Percentiles rank a stretch among this genome's conserved stretches.
phyloP scores from a whole-genome alignment of 2,329 filamentous ascomycete genomes.

The Exophiala mesophila region DNA sequence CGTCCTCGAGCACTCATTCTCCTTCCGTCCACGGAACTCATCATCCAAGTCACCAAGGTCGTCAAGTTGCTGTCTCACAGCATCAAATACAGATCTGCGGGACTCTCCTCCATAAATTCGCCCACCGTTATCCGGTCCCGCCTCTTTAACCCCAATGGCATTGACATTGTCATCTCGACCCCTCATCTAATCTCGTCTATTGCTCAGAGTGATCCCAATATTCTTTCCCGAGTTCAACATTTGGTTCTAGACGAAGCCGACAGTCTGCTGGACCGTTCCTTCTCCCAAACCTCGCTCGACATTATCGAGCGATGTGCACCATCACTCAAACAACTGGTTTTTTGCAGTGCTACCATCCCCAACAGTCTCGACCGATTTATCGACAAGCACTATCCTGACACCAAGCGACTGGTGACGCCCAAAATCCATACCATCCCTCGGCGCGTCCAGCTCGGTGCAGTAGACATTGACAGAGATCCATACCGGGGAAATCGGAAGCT shows the following conservation, averaged over 20 bases:
- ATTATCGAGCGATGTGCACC: slow-evolving; percentile 79
- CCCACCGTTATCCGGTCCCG: slow-evolving; percentile 76
- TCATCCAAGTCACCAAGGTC: slow-evolving; percentile 76
- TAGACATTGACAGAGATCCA: slow-evolving; percentile 87
- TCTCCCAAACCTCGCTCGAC: slow-evolving; percentile 72
- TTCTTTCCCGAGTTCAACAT: slow-evolving; percentile 85
- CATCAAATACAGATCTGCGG: slow-evolving; percentile 78
- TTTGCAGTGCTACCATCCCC: slow-evolving; percentile 96
- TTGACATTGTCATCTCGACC: slow-evolving; percentile 82
- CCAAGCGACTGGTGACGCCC: slow-evolving; percentile 82
- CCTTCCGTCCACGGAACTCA: slow-evolving; percentile 87
- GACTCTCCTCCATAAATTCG: slow-evolving; percentile 72
- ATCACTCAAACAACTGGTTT: slow-evolving; percentile 76
- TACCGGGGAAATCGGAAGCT: slow-evolving; percentile 90
- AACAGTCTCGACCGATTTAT: slow-evolving; percentile 81
- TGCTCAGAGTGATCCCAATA: slow-evolving; percentile 81
- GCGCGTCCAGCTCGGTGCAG: slow-evolving; percentile 85
- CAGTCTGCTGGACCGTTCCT: slow-evolving; percentile 89
- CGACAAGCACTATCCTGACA: slow-evolving; percentile 73
- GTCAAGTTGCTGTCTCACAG: slow-evolving; percentile 78
- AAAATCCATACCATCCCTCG: slow-evolving; percentile 95
- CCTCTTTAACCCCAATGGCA: slow-evolving; percentile 72
- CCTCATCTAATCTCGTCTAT: slow-evolving; percentile 87
- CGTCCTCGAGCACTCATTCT: slow-evolving; percentile 80
- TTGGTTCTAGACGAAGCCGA: slow-evolving; percentile 93